A percentile compares a stretch with the other conserved stretches of the same genome.
Evolutionary conservation across 1,139 yeast genomes (phyloP).

Genomic region (Lodderomyces elongisporus): DNA sequence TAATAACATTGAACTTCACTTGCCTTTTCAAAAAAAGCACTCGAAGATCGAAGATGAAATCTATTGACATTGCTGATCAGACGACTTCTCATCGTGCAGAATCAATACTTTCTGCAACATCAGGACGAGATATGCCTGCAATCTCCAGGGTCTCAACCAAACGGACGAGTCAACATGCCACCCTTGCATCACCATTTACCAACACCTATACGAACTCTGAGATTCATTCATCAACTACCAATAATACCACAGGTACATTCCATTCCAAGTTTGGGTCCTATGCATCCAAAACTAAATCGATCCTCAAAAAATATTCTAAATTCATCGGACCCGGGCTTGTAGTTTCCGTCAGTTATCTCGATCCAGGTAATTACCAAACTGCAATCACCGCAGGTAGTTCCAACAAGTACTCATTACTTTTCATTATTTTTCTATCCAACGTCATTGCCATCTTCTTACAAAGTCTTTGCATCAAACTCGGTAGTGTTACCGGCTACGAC

Average conservation of each 20-base stretch:
- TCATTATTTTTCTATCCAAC: conserved; percentile 63
- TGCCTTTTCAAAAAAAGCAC: too few species aligned
- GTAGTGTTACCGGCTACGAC: conserved; percentile 77
- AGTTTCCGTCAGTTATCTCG: conserved; percentile 77
- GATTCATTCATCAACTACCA: too few species aligned
- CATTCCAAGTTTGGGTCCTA: background rate
- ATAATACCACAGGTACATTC: background rate
- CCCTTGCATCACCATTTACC: too few species aligned
- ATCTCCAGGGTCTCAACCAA: too few species aligned
- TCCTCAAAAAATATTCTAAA: conserved; percentile 42
- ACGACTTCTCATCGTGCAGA: too few species aligned
- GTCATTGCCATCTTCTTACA: conserved; percentile 72
- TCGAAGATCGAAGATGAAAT: too few species aligned
- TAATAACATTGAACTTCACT: too few species aligned
- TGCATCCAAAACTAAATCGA: conserved; percentile 4
- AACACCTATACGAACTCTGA: too few species aligned
- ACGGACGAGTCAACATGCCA: too few species aligned
- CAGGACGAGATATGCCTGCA: too few species aligned
- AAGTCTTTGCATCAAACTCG: conserved; percentile 65
- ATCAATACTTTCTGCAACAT: too few species aligned
- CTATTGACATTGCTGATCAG: background rate
- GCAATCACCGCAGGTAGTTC: conserved; percentile 75
- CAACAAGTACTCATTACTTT: conserved; percentile 57
- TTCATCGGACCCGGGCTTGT: conserved; percentile 77
- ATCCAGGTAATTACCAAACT: conserved; percentile 83